These are phyloP conservation scores for Xylariales sp. DNA, from an alignment of 2,329 filamentous ascomycete genomes.

Conservation along the genomic window DNA sequence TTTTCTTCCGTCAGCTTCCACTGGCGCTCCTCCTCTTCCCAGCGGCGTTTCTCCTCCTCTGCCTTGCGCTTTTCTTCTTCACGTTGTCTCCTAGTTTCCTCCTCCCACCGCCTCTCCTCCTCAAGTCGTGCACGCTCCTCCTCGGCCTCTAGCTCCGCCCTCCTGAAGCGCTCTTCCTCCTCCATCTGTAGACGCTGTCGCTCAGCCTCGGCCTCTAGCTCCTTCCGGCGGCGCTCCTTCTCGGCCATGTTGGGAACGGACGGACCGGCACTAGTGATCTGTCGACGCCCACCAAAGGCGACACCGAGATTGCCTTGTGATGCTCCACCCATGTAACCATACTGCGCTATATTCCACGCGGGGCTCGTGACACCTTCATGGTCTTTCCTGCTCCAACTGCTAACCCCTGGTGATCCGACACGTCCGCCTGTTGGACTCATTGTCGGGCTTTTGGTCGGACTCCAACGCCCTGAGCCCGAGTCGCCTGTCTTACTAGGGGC, in stretches of 20 bases:
- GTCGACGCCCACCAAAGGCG: slow-evolving; percentile 82
- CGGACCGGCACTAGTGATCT: slow-evolving; percentile 83
- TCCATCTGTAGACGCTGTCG: slow-evolving; percentile 51
- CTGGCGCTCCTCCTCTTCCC: slow-evolving; percentile 71
- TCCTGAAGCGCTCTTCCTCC: slow-evolving; percentile 44
- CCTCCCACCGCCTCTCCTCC: slow-evolving; percentile 64
- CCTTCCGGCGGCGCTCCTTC: slow-evolving; percentile 66
- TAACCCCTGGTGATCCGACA: slow-evolving; percentile 55
- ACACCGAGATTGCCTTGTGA: slow-evolving; percentile 95
- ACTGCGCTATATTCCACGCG: slow-evolving; percentile 98
- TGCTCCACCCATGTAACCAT: slow-evolving; percentile 96
- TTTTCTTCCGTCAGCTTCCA: slow-evolving; percentile 76
- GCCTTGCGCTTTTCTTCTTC: slow-evolving; percentile 58
- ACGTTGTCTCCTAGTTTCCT: slow-evolving; percentile 55
- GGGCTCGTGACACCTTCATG: slow-evolving; percentile 79
- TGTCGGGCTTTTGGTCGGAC: slow-evolving; percentile 58
- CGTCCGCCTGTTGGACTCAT: slow-evolving; percentile 32
- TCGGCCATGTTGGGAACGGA: slow-evolving; percentile 76
- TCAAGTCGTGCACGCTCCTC: slow-evolving; percentile 57
- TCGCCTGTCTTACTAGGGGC: slow-evolving; percentile 48
- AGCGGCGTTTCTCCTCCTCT: slow-evolving; percentile 65
- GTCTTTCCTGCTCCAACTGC: slow-evolving; percentile 83
- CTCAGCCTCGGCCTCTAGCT: slow-evolving; percentile 55
- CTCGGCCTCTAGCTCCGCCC: slow-evolving; percentile 47
- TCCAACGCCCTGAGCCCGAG: slow-evolving; percentile 51